Evolutionary conservation across 2,329 filamentous ascomycete genomes (phyloP).

Genomic region (Didymosphaeria variabile): DNA sequence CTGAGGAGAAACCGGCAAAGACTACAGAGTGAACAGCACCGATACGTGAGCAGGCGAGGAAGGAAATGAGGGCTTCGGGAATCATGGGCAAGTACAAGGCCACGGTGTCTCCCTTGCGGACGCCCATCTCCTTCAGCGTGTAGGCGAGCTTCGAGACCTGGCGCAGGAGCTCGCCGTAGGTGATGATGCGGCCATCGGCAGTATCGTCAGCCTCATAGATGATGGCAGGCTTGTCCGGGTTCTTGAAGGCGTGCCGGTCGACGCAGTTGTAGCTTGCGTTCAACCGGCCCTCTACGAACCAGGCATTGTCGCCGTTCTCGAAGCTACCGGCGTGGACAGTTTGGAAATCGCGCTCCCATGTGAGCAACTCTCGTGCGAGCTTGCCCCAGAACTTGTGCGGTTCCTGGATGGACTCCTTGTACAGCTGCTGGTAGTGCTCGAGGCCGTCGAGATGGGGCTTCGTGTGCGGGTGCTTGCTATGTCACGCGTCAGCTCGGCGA

Average conservation of each 20-base stretch:
- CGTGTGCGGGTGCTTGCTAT: slow-evolving; percentile 65
- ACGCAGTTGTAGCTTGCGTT: slow-evolving; percentile 98
- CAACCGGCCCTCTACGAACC: slow-evolving; percentile 92
- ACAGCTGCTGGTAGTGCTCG: slow-evolving; percentile 70
- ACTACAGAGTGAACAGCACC: slow-evolving; percentile 97
- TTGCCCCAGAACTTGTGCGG: slow-evolving; percentile 90
- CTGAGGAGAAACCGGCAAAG: slow-evolving; percentile 96
- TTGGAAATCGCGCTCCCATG: slow-evolving; percentile 91
- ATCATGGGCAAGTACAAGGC: slow-evolving; percentile 99
- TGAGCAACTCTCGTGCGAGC: slow-evolving; percentile 85
- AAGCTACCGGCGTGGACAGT: slow-evolving; percentile 85
- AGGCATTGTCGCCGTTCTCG: slow-evolving; percentile 81
- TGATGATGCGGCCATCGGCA: slow-evolving; percentile 84
- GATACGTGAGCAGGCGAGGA: slow-evolving; percentile 90
- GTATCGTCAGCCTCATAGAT: slow-evolving; percentile 98
- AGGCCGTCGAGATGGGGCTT: slow-evolving; percentile 68
- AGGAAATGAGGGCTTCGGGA: slow-evolving; percentile 89
- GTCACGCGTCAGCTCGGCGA: slow-evolving; percentile 21
- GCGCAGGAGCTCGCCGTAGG: slow-evolving; percentile 90
- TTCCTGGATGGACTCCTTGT: slow-evolving; percentile 86
- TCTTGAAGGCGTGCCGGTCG: slow-evolving; percentile 93
- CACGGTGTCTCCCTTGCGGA: slow-evolving; percentile 96
- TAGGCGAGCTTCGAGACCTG: slow-evolving; percentile 89
- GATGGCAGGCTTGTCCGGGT: slow-evolving; percentile 92
- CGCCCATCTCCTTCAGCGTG: slow-evolving; percentile 92